These are phyloP conservation scores for Linnemannia hyalina DNA, from an alignment of 192 early-diverging fungal species.

Conservation along the genomic window DNA sequence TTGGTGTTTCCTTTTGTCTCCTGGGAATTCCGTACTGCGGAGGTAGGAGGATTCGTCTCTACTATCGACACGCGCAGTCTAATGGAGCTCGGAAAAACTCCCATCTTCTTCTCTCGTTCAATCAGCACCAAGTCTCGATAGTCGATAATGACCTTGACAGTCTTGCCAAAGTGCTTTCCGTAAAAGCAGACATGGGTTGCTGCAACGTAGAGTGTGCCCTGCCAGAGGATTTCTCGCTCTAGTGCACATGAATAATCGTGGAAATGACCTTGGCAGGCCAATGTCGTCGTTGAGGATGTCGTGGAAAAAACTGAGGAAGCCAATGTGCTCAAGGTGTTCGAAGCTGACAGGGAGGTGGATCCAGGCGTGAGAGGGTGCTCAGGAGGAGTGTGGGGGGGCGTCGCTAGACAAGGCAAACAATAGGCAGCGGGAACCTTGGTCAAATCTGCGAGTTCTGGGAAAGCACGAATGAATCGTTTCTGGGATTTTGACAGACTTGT, in stretches of 20 bases:
- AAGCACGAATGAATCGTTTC: slow-evolving; percentile 14
- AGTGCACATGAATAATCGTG: slow-evolving; percentile 60
- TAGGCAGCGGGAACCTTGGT: slow-evolving; percentile 16
- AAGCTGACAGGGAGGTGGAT: slow-evolving; percentile 7
- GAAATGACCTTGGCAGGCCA: slow-evolving; percentile 29
- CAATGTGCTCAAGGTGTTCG: slow-evolving; percentile 11
- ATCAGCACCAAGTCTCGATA: slow-evolving; percentile 59
- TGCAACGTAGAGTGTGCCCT: slow-evolving; percentile 67
- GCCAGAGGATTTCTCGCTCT: slow-evolving; percentile 70
- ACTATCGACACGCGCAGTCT: slow-evolving; percentile 33
- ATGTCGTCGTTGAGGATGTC: not conserved
- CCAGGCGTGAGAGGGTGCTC: not conserved
- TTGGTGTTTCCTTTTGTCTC: not conserved
- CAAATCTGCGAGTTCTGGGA: slow-evolving; percentile 36
- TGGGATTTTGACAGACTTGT: slow-evolving; percentile 17
- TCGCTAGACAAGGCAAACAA: slow-evolving; percentile 24
- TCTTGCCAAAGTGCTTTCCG: slow-evolving; percentile 66
- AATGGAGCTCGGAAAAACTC: slow-evolving; percentile 69
- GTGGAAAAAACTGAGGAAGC: slow-evolving; percentile 3
- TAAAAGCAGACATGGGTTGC: slow-evolving; percentile 65
- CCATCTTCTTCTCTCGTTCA: slow-evolving; percentile 66
- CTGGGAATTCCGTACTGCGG: not conserved
- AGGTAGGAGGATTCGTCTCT: slow-evolving; percentile 5
- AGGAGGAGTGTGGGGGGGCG: slow-evolving; percentile 23
- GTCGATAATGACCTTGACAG: slow-evolving; percentile 58